A percentile compares a stretch with the other conserved stretches of the same genome.
Evolutionary conservation across 305 asterid genomes (phyloP).

Genomic region (Salvia sclarea): DNA sequence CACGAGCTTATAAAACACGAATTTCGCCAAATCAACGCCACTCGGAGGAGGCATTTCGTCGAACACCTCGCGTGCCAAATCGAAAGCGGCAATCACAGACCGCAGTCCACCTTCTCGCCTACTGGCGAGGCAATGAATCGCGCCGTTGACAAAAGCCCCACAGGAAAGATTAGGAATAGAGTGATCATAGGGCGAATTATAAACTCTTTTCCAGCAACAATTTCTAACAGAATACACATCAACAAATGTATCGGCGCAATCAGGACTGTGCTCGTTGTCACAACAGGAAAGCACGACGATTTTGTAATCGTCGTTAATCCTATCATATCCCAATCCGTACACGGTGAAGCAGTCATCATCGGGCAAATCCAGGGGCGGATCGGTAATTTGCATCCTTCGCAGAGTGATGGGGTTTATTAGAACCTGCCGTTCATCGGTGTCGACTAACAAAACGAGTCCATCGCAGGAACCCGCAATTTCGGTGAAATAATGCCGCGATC

Average conservation of each 20-base stretch:
- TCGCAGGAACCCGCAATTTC: slow-evolving; percentile 46
- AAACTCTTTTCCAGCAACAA: slow-evolving; percentile 49
- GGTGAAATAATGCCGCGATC: neutral
- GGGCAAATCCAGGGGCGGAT: slow-evolving; percentile 30
- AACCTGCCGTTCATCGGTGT: slow-evolving; percentile 8
- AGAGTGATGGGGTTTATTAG: slow-evolving; percentile 46
- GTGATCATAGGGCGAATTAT: slow-evolving; percentile 46
- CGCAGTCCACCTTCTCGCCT: neutral
- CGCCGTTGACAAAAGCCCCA: slow-evolving; percentile 48
- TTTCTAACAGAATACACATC: slow-evolving; percentile 45
- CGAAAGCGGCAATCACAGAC: slow-evolving; percentile 45
- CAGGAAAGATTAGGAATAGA: slow-evolving; percentile 25
- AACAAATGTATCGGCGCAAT: slow-evolving; percentile 37
- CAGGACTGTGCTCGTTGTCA: slow-evolving; percentile 36
- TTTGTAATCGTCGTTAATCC: slow-evolving; percentile 49
- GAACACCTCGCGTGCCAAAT: slow-evolving; percentile 13
- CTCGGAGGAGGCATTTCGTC: slow-evolving; percentile 45
- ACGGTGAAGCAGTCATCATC: slow-evolving; percentile 19
- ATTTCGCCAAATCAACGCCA: slow-evolving; percentile 16
- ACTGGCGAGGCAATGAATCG: slow-evolving; percentile 54
- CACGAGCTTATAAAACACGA: slow-evolving; percentile 34
- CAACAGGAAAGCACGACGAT: slow-evolving; percentile 44
- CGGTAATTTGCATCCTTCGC: slow-evolving; percentile 27
- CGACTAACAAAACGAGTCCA: slow-evolving; percentile 44
- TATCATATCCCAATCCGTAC: slow-evolving; percentile 55